A percentile compares a stretch with the other conserved stretches of the same genome.
Evolutionary conservation across 306 rosid genomes (phyloP).

Genomic region (Corylus avellana): DNA sequence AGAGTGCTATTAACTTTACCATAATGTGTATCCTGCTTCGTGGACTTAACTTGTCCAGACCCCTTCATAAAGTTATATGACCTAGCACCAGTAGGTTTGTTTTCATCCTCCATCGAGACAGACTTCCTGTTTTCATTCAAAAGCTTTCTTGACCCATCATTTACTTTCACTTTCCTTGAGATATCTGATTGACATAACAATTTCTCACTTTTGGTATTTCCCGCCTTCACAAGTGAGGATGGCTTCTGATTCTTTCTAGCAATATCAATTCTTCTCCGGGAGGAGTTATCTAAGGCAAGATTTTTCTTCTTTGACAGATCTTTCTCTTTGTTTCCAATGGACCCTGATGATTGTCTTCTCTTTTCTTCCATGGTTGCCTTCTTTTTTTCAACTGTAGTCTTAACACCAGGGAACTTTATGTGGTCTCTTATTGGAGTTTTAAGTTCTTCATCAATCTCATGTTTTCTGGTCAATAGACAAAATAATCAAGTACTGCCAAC

Average conservation of each 20-base stretch:
- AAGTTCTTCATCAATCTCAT: constrained; percentile 63
- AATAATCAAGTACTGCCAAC: constrained; percentile 14
- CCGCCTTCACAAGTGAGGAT: constrained; percentile 34
- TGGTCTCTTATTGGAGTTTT: constrained; percentile 85
- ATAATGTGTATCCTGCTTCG: constrained; percentile 37
- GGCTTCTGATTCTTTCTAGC: constrained; percentile 38
- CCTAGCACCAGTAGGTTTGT: constrained; percentile 42
- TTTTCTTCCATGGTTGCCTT: constrained; percentile 26
- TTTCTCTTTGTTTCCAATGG: constrained; percentile 38
- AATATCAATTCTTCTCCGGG: constrained; percentile 33
- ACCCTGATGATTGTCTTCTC: constrained; percentile 27
- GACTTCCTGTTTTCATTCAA: constrained; percentile 38
- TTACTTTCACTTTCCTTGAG: constrained; percentile 44
- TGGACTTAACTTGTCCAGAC: constrained; percentile 35
- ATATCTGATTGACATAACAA: constrained; percentile 38
- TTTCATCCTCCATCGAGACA: constrained; percentile 33
- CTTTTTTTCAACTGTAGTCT: constrained; percentile 32
- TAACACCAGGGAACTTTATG: constrained; percentile 58
- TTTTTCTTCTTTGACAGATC: constrained; percentile 35
- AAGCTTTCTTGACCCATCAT: constrained; percentile 32
- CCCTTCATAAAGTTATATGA: constrained; percentile 31
- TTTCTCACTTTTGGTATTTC: constrained; percentile 37
- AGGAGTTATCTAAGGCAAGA: constrained; percentile 31
- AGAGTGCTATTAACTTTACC: constrained; percentile 33
- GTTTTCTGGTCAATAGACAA: constrained; percentile 56